phyloP scores from a whole-genome alignment of 768 basidiomycete species.

The Phanerochaete carnosa region DNA sequence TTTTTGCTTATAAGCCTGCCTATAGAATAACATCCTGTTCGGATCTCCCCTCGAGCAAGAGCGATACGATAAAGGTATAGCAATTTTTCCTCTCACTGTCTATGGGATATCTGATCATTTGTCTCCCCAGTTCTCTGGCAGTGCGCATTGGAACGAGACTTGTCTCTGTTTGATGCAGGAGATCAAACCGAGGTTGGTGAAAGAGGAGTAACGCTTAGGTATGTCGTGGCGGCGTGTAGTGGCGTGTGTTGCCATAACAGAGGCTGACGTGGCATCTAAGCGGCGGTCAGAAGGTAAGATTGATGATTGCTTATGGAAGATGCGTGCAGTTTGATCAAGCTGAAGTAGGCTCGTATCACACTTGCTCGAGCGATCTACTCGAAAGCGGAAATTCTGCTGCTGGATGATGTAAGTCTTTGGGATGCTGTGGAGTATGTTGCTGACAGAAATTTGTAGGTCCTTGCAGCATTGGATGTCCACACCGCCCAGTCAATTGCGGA shows the following conservation, averaged over 20 bases:
- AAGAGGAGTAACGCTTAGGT: constrained; percentile 37
- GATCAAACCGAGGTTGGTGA: constrained; percentile 39
- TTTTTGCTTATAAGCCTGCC: not conserved
- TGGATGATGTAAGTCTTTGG: constrained; percentile 56
- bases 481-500: constrained; percentile 50
- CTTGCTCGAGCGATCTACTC: constrained; percentile 63
- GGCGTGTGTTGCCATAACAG: constrained; percentile 17
- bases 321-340: constrained; percentile 11
- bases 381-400: constrained; percentile 53
- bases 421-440: not conserved
- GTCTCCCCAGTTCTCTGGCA: constrained; percentile 30
- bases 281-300: constrained; percentile 45
- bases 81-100: no score
- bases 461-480: constrained; percentile 48
- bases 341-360: constrained; percentile 41
- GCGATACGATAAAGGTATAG: constrained; percentile 40
- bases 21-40: constrained; percentile 48
- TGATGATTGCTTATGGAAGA: constrained; percentile 27
- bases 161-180: constrained; percentile 32
- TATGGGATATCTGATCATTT: not conserved
- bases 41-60: constrained; percentile 42
- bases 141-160: constrained; percentile 31
- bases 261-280: constrained; percentile 7
- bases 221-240: not conserved
- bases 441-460: constrained; percentile 19